Conservation (phyloP, 108 stramenopile species). For the Aurantiochytrium sp. region DNA sequence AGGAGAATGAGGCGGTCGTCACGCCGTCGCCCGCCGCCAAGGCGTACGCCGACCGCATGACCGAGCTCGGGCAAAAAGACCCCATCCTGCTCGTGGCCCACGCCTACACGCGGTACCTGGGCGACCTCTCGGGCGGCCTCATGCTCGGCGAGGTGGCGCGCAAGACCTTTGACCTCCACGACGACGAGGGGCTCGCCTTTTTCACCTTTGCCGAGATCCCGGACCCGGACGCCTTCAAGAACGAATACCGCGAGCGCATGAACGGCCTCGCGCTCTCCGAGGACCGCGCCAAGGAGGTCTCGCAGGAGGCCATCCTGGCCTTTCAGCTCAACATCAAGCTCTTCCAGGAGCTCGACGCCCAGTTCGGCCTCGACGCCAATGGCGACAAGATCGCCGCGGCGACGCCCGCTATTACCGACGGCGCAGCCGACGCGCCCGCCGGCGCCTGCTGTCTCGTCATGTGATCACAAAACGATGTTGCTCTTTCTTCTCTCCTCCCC, state of each 20-base stretch:
- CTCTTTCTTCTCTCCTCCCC: too few species aligned
- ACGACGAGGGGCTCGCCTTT: not conserved
- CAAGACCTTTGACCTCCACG: not conserved
- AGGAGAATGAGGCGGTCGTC: not conserved
- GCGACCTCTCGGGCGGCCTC: not conserved
- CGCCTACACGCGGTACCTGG: slow-evolving; percentile 29
- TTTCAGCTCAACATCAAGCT: not conserved
- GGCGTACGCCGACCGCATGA: not conserved
- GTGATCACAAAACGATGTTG: too few species aligned
- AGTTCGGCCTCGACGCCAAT: not conserved
- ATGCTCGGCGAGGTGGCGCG: not conserved
- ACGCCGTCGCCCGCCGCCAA: not conserved
- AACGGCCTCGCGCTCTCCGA: not conserved
- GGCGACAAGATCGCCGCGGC: too few species aligned
- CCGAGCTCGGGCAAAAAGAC: not conserved
- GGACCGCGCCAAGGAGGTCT: not conserved
- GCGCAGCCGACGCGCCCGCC: too few species aligned
- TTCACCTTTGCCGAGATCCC: not conserved
- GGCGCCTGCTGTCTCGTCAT: too few species aligned
- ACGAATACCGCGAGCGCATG: not conserved
- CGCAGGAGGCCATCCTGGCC: not conserved
- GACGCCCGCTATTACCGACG: too few species aligned
- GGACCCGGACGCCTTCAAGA: not conserved
- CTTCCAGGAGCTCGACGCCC: not conserved
- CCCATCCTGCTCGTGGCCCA: not conserved